Percentiles rank a stretch among this genome's conserved stretches.
Conservation (phyloP, 208 protist species). For the Acanthamoeba castellanii region DNA sequence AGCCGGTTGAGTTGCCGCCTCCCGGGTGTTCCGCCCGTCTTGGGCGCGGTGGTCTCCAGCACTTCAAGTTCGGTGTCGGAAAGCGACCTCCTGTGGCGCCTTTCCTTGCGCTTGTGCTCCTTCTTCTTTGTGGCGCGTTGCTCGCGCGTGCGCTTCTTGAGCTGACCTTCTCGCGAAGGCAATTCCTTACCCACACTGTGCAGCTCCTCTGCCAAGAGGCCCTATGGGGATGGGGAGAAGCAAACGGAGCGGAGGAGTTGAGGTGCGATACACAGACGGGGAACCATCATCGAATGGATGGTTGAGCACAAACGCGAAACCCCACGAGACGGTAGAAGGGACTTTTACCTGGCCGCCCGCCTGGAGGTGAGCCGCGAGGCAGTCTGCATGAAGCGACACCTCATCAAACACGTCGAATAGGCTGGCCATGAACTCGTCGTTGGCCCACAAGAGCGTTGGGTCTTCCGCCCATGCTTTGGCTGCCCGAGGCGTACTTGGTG, state of each 20-base stretch:
- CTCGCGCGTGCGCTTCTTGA: slow-evolving; percentile 22
- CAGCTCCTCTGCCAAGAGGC: neutral
- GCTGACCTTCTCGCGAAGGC: slow-evolving; percentile 2
- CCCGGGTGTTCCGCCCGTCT: neutral
- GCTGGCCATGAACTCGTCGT: slow-evolving; percentile 23
- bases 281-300: neutral
- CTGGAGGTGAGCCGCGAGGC: neutral
- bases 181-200: neutral
- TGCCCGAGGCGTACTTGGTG: neutral
- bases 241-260: neutral
- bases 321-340: neutral
- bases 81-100: neutral
- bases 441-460: neutral
- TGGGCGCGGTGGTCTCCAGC: neutral
- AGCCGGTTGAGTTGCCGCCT: slow-evolving; percentile 44
- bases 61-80: slow-evolving; percentile 6
- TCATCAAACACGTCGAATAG: slow-evolving; percentile 28
- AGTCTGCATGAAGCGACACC: neutral
- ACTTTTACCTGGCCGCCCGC: neutral
- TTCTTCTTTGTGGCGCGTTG: neutral
- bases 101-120: neutral
- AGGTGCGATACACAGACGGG: neutral
- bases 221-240: neutral
- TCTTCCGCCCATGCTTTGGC: neutral
- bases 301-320: neutral